A percentile compares a stretch with the other conserved stretches of the same genome.
Conservation (phyloP, 371 early-diverging fungal species). For the Smittium mucronatum region DNA sequence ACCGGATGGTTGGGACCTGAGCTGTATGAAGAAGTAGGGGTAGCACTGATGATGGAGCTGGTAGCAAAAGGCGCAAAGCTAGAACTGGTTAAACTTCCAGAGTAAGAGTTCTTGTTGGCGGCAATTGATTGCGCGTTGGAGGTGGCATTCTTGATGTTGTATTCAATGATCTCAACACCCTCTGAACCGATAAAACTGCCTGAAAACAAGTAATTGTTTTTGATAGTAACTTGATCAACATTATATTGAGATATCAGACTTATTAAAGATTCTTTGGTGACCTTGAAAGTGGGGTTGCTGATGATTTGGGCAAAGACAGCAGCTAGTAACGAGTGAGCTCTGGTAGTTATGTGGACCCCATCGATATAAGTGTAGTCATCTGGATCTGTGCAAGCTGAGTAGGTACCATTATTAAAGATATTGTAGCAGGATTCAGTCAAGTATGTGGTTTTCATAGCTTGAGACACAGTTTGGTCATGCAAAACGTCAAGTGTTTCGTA, state of each 20-base stretch:
- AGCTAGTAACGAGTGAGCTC: slow-evolving; percentile 4
- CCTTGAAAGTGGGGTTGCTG: not conserved
- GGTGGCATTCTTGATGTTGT: not conserved
- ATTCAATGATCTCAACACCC: not conserved
- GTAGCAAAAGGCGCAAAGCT: too few relatives aligned
- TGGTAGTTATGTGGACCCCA: slow-evolving; percentile 4
- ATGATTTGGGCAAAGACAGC: not conserved
- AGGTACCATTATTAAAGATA: not conserved
- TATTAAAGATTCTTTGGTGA: not conserved
- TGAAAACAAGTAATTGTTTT: not conserved
- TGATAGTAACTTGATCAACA: not conserved
- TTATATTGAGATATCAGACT: not conserved
- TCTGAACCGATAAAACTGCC: not conserved
- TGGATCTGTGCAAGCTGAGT: slow-evolving; percentile 7
- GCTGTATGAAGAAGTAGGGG: too few relatives aligned
- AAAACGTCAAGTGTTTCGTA: not conserved
- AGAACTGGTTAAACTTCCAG: too few relatives aligned
- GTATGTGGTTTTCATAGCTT: slow-evolving; percentile 20
- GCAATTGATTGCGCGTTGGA: not conserved
- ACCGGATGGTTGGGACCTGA: too few relatives aligned
- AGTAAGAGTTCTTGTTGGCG: not conserved
- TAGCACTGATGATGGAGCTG: too few relatives aligned
- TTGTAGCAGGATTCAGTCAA: not conserved
- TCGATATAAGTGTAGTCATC: slow-evolving; percentile 7
- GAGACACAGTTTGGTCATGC: slow-evolving; percentile 11